A percentile compares a stretch with the other conserved stretches of the same genome.
Conservation (phyloP, 2,329 filamentous ascomycete genomes). For the Clonostachys rosea region DNA sequence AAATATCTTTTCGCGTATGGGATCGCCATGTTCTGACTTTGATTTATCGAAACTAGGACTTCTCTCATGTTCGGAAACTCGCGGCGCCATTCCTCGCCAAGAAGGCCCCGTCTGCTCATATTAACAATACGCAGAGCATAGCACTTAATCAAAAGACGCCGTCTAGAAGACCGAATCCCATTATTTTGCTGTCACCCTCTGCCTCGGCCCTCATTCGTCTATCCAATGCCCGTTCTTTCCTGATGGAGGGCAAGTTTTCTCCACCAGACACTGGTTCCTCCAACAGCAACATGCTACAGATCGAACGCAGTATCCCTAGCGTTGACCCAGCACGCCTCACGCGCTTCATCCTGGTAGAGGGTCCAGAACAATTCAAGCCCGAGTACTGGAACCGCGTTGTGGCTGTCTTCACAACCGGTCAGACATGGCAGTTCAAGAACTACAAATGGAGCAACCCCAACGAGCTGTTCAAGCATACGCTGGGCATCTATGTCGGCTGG, state of each 20-base stretch:
- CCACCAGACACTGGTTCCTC: slow-evolving; percentile 68
- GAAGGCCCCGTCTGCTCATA: slow-evolving; percentile 39
- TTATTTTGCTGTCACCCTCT: slow-evolving; percentile 94
- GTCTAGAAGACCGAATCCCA: slow-evolving; percentile 63
- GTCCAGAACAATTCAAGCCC: slow-evolving; percentile 90
- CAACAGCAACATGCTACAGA: slow-evolving; percentile 76
- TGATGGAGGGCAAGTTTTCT: slow-evolving; percentile 77
- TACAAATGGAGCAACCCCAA: slow-evolving; percentile 92
- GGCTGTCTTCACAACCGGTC: slow-evolving; percentile 94
- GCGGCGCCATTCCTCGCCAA: slow-evolving; percentile 71
- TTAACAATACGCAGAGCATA: slow-evolving; percentile 34
- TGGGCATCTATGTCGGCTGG: slow-evolving; percentile 90
- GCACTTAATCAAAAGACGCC: slow-evolving; percentile 49
- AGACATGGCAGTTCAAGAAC: slow-evolving; percentile 97
- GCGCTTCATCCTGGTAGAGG: slow-evolving; percentile 94
- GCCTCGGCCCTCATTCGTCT: slow-evolving; percentile 92
- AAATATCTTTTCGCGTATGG: neutral
- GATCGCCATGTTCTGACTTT: neutral
- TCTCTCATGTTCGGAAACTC: slow-evolving; percentile 86
- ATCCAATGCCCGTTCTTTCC: slow-evolving; percentile 92
- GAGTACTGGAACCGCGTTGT: slow-evolving; percentile 97
- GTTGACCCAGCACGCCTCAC: slow-evolving; percentile 69
- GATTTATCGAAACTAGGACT: slow-evolving; percentile 61
- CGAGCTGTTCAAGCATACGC: slow-evolving; percentile 84
- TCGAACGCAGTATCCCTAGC: slow-evolving; percentile 70